These are phyloP conservation scores for Psilocybe subaeruginosa DNA, from an alignment of 768 basidiomycete species.

Conservation along the genomic window DNA sequence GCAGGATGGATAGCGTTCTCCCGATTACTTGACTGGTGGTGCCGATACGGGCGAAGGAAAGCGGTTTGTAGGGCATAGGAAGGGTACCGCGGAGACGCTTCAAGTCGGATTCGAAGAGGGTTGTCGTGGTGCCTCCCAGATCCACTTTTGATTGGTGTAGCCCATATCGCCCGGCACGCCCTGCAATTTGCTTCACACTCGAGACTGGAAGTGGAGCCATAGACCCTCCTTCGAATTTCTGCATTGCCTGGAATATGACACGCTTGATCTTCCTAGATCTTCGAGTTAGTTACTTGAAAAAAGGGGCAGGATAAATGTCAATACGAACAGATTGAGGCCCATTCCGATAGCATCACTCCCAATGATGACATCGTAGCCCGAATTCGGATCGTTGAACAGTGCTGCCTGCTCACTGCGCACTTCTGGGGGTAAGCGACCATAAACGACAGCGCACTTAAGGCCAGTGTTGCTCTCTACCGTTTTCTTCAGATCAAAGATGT, in stretches of 20 bases:
- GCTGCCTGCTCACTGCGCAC: constrained; percentile 90
- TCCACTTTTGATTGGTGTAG: constrained; percentile 44
- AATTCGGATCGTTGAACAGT: constrained; percentile 84
- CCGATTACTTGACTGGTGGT: constrained; percentile 18
- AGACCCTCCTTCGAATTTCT: constrained; percentile 63
- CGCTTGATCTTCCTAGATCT: constrained; percentile 85
- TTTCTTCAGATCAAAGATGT: constrained; percentile 80
- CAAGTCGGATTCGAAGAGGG: constrained; percentile 66
- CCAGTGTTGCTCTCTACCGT: constrained; percentile 71
- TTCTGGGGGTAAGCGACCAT: constrained; percentile 92
- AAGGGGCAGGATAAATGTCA: not conserved
- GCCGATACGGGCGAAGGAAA: constrained; percentile 55
- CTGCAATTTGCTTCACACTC: constrained; percentile 92
- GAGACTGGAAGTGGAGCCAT: constrained; percentile 60
- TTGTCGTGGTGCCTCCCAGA: constrained; percentile 72
- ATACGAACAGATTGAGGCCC: constrained; percentile 91
- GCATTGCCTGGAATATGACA: constrained; percentile 72
- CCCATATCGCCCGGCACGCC: constrained; percentile 90
- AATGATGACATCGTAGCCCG: constrained; percentile 87
- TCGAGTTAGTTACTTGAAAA: not conserved
- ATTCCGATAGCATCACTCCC: constrained; percentile 97
- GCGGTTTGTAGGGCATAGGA: constrained; percentile 46
- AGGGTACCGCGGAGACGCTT: constrained; percentile 61
- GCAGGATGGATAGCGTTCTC: constrained; percentile 41
- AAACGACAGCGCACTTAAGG: constrained; percentile 87